Base-by-base conservation (phyloP, 139 green algal genomes). In the Coelastrella sp. region DNA sequence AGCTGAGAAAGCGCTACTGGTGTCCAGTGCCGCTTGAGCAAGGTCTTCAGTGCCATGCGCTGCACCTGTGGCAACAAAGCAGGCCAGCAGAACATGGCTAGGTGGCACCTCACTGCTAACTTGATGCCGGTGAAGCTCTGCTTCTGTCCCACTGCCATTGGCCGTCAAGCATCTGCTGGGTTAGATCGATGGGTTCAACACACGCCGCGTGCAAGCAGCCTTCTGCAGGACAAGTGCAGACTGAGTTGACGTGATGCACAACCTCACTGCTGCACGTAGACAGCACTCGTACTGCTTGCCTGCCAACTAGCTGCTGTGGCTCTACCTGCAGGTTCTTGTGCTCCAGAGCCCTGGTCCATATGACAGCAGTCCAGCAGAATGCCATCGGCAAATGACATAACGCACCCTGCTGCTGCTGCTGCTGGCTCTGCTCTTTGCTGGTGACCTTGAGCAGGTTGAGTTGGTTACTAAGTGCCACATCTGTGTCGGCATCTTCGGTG, bases 11-110 rank as follows among this genome's bases (percentile, higher is more conserved):
- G 56, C 7, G 59, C 22, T 54, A 7, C 77, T 60, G 77, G 20
- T 3, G 66, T 47, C 93, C 93, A 95, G 75, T 92, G 58, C 10
- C 93, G 91, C 87, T 92, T 91, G 47, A 95, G 87, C 7, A 95
- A 79, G 1, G 90, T 91, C 32, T 86, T 88, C 83, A 95, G 61
- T 3, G 73, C 90, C 73, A 92, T 80, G 5, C 88, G 74, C 71
- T 94, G 91, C 1, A 94, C 92, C 89, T 92, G 90, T 61, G 79
- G 57, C 32, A 47, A 47, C 32, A 47, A 47, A 47, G 0, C 32
- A 47, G 32, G 32, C 32, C 32, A 47, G 32, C 32, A 47, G 32
- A 47, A 47, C 0, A 47, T 47, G 32, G 32, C 32, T 2, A 47
- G 32, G 32, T 47, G 32, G 32, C 32, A 47, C 0, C 1, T 47